These are phyloP conservation scores for Perilla frutescens DNA, from an alignment of 257 asterid genomes.

Conservation along the genomic window DNA sequence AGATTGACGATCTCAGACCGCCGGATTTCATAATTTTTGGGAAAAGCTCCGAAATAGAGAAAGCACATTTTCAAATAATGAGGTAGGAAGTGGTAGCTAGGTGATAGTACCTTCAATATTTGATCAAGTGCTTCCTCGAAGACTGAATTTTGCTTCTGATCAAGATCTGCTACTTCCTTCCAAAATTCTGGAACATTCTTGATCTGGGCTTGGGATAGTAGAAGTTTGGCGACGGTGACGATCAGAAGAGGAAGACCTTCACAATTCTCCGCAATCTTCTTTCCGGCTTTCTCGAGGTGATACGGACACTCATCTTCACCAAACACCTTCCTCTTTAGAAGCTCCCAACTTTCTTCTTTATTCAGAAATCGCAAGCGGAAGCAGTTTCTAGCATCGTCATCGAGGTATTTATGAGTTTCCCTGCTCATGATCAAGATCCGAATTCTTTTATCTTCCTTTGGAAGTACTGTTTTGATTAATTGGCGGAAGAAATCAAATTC, in stretches of 20 bases:
- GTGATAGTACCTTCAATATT: not conserved
- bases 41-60: not conserved
- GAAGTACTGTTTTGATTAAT: no score
- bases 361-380: not conserved
- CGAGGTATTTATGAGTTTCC: not conserved
- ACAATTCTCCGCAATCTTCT: conserved; percentile 8
- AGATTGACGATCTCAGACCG: not conserved
- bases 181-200: not conserved
- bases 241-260: conserved; percentile 18
- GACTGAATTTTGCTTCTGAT: not conserved
- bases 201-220: not conserved
- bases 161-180: not conserved
- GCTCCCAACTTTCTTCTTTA: conserved; percentile 17
- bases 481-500: no score
- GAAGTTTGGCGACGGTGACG: not conserved
- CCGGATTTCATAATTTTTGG: not conserved
- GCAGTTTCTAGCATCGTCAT: not conserved
- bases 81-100: not conserved
- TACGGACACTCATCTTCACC: not conserved
- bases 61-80: not conserved
- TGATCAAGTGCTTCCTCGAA: conserved; percentile 2
- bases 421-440: not conserved
- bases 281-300: not conserved
- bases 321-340: not conserved
- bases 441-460: no score